A percentile compares a stretch with the other conserved stretches of the same genome.
Conservation (phyloP, 2,329 filamentous ascomycete genomes). For the Sporothrix pseudoabietina region DNA sequence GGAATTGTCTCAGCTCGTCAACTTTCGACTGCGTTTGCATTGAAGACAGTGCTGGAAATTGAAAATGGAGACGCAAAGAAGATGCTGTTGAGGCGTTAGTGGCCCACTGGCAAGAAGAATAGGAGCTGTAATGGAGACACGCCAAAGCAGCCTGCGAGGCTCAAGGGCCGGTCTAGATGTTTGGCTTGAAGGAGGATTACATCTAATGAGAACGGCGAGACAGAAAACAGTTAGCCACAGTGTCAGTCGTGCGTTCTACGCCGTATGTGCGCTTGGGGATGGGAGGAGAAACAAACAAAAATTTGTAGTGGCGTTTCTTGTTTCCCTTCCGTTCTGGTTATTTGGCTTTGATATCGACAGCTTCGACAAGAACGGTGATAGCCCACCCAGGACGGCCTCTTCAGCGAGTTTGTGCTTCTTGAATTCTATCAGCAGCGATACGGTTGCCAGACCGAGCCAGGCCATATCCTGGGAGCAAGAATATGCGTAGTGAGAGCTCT, state of each 20-base stretch:
- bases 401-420: background rate
- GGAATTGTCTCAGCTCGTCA: background rate
- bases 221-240: background rate
- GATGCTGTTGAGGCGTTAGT: background rate
- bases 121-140: background rate
- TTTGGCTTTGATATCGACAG: background rate
- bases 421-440: background rate
- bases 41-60: background rate
- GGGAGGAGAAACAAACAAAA: background rate
- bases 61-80: background rate
- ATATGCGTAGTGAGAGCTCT: background rate
- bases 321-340: background rate
- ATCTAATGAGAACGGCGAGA: background rate
- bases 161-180: background rate
- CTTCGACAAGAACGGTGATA: background rate
- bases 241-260: too few relatives aligned
- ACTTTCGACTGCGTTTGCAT: background rate
- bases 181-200: background rate
- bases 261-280: too few relatives aligned
- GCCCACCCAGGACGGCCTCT: background rate
- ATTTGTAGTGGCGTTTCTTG: background rate
- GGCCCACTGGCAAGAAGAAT: background rate
- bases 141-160: background rate
- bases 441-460: too few relatives aligned
- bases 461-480: too few relatives aligned